phyloP scores from a whole-genome alignment of 176 grass and related monocot species.

The Cenchrus americanus region DNA sequence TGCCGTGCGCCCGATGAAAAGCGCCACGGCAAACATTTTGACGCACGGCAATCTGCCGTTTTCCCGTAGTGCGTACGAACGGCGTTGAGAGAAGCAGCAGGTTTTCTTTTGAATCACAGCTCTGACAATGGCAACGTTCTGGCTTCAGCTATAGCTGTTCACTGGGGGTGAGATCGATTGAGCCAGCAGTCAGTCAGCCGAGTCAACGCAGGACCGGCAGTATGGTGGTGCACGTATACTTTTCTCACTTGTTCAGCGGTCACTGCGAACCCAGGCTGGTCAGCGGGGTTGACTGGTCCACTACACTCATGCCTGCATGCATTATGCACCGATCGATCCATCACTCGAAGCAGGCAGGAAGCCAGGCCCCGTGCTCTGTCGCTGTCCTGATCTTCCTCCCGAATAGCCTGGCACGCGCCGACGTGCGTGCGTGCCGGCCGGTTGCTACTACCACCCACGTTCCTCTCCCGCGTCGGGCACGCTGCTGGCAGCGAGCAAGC shows the following conservation, averaged over 20 bases:
- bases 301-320: neutral
- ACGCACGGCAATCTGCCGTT: no score
- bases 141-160: neutral
- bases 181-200: no score
- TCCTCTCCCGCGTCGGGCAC: neutral
- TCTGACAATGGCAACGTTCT: neutral
- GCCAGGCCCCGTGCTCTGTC: neutral
- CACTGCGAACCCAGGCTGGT: neutral
- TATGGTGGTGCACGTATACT: neutral
- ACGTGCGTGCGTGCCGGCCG: neutral
- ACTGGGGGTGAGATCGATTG: no score
- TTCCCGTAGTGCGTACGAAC: no score
- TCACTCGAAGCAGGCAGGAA: neutral
- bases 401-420: neutral
- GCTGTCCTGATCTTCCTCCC: neutral
- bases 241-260: neutral
- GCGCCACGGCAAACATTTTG: no score
- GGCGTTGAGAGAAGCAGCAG: neutral
- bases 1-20: no score
- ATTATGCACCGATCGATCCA: no score
- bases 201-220: neutral
- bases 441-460: neutral
- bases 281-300: constrained; percentile 10
- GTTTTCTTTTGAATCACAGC: neutral
- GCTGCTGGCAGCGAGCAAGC: no score